Conservation (phyloP, 2,329 filamentous ascomycete species). For the Aureobasidium sp. region DNA sequence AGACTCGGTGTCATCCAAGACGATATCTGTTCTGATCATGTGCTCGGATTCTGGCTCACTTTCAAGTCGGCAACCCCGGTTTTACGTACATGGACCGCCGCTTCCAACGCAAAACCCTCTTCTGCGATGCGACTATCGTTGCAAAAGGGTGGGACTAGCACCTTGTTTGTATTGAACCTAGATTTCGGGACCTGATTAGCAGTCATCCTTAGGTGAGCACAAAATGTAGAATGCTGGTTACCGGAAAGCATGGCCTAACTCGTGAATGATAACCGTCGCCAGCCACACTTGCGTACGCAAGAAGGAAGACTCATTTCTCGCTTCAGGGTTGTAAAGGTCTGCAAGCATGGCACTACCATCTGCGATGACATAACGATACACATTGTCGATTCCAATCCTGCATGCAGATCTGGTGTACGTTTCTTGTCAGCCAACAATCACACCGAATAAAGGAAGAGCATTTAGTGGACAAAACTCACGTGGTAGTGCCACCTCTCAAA, state of each 20-base stretch:
- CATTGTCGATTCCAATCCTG: neutral
- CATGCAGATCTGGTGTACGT: neutral
- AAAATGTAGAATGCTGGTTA: neutral
- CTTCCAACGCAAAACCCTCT: neutral
- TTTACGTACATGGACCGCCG: neutral
- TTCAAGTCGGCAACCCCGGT: neutral
- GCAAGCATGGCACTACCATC: neutral
- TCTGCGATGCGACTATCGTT: neutral
- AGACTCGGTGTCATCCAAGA: too few species aligned
- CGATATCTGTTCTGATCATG: too few species aligned
- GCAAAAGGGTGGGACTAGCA: neutral
- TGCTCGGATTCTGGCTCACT: neutral
- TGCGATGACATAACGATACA: neutral
- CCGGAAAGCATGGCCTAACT: neutral
- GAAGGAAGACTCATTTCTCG: neutral
- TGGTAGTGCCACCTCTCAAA: neutral
- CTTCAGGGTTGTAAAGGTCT: neutral
- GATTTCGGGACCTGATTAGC: neutral
- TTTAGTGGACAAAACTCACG: neutral
- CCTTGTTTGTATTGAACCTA: neutral
- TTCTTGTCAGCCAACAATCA: neutral
- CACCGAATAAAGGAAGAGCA: neutral
- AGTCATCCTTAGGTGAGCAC: neutral
- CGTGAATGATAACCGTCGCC: neutral
- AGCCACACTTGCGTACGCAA: neutral